Evolutionary conservation across 2,329 filamentous ascomycete species (phyloP), one percentile per base, ranked within the genome.

Genomic region (Botrytis hyacinthi): DNA sequence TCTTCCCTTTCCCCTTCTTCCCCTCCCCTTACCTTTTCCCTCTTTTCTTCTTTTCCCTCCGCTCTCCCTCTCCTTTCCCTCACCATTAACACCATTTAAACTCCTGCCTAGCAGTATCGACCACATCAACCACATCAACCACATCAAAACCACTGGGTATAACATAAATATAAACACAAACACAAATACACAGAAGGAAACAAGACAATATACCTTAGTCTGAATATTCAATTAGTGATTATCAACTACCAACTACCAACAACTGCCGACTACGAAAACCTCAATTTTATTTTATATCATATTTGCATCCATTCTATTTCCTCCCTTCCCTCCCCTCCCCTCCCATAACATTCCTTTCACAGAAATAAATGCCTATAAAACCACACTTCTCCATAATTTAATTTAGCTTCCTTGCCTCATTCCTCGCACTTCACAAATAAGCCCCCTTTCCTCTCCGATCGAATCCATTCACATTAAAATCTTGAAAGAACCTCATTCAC

Each of bases 1-100:
- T 7, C 42, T 44, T 12, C 14, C 12, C 12, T 12, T 2, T 40
- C 40, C 5, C 40, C 40, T 16, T 18, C 40, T 42, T 42, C 4
- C 4, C 14, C 14, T 42, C 40, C 12, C 8, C 35, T 8, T 7
- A 37, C 7, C 35, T 12, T 10, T 40, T 8, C 8, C 2, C 37
- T 14, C 40, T 42, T 12, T 3, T 14, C 12, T 42, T 42, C 2
- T 5, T 0, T 0, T 44, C 16, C 6, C 8, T 22, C 3, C 9
- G 8, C 3, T 2, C 0, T 9, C 20, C 46, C 46, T 48, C 46
- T 10, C 22, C 20, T 26, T 22, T n/a, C n/a, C n/a, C n/a, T n/a
- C n/a, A n/a, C n/a, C n/a, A n/a, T n/a, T n/a, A n/a, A n/a, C n/a
- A n/a, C n/a, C n/a, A n/a, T n/a, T n/a, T n/a, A n/a, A n/a, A n/a